Evolutionary conservation across 1,284 basidiomycete genomes (phyloP), one percentile per base, ranked within the genome.

Genomic region (Bondarzewia mesenterica): DNA sequence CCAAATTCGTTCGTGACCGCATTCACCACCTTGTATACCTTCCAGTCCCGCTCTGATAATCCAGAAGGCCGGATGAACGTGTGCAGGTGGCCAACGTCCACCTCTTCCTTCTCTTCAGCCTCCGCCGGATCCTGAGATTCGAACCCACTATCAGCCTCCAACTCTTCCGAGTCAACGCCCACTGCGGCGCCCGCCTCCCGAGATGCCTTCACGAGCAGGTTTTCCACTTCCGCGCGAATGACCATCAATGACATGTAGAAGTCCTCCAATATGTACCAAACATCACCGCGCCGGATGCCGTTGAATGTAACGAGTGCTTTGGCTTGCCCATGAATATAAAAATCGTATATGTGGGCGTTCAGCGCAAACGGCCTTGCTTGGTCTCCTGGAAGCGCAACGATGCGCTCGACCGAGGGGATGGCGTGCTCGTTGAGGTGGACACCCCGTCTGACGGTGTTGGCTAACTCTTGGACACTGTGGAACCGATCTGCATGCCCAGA

Each of bases 291-390:
- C 21, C 80, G 63, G 40, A 84, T 78, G 1, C 71, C 77, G 51
- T 84, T 84, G 2, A 77, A 78, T 0, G 56, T 52, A 8, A 64
- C 66, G 44, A 85, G 60, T 0, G 77, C 65, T 0, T 64, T 55
- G 6, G 69, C 65, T 55, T 82, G 79, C 0, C 82, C 83, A 52
- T 86, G 83, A 1, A 58, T 72, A 59, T 74, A 85, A 62, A 84
- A 86, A 58, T 86, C 84, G 47, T 75, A 65, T 4, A 84, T 61
- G 56, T 83, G 83, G 0, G 80, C 82, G 51, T 86, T 85, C 38
- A 82, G 67, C 20, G 68, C 61, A 52, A 65, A 58, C 29, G 65
- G 58, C 40, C 63, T 60, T 25, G 52, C 49, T 21, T 48, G 46
- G 3, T 54, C 43, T 7, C 55, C 57, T 0, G 57, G 48, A 3